Percentiles rank a stretch among this genome's conserved stretches.
Evolutionary conservation across 1,139 yeast genomes (phyloP).

Genomic region (Saccharomycopsis hybrid): DNA sequence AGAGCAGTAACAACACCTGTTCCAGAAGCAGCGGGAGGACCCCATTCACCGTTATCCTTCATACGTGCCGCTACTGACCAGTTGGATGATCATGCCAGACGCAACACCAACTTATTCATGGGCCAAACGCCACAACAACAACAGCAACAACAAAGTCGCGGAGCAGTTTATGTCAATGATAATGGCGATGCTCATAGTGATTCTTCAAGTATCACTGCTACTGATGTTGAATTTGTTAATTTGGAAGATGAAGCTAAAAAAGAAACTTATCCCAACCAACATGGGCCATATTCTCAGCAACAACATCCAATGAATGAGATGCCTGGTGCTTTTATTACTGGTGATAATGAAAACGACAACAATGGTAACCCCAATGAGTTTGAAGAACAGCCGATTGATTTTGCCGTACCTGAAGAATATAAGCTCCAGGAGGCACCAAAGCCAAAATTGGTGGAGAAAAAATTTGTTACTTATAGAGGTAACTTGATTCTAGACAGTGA

Average conservation of each 20-base stretch:
- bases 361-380: neutral
- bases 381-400: neutral
- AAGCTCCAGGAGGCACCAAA: neutral
- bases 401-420: neutral
- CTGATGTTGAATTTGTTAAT: constrained; percentile 21
- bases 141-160: neutral
- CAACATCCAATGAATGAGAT: neutral
- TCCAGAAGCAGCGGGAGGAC: too few relatives aligned
- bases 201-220: constrained; percentile 5
- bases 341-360: neutral
- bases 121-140: neutral
- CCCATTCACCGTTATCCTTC: neutral
- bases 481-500: constrained; percentile 65
- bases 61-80: neutral
- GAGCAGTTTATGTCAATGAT: neutral
- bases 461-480: constrained; percentile 37
- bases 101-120: neutral
- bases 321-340: neutral
- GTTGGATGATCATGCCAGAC: neutral
- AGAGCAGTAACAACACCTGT: neutral
- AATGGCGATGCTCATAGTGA: neutral
- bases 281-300: neutral
- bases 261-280: too few relatives aligned
- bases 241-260: neutral
- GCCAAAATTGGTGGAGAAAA: constrained; percentile 1